Percentiles rank a stretch among this genome's conserved stretches.
These are phyloP conservation scores for Penicillium sp. DNA, from an alignment of 2,329 filamentous ascomycete genomes.

Conservation along the genomic window DNA sequence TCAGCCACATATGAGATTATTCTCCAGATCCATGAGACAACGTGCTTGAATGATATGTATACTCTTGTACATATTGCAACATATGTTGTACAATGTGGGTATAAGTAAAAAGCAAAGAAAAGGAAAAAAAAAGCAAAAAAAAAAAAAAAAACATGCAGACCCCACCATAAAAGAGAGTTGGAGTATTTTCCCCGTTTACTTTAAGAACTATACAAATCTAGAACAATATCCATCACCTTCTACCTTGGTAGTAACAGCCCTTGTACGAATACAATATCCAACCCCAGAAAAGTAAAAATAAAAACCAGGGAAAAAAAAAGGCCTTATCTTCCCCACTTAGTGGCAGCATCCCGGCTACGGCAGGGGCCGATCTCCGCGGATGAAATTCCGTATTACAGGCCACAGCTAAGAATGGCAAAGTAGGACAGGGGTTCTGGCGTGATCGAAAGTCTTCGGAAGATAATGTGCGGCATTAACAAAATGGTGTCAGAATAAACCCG, in stretches of 20 bases:
- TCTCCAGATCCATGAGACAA: neutral
- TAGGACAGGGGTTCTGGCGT: neutral
- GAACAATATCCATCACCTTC: neutral
- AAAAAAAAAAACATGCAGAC: neutral
- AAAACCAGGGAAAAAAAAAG: neutral
- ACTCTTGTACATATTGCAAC: neutral
- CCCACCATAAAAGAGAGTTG: neutral
- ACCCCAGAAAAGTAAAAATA: neutral
- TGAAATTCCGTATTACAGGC: neutral
- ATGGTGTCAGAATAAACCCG: neutral
- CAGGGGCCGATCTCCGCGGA: conserved; percentile 25
- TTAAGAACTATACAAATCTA: neutral
- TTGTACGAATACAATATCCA: neutral
- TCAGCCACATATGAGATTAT: conserved; percentile 1
- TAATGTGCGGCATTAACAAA: neutral
- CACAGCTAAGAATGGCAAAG: neutral
- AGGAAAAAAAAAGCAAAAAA: neutral
- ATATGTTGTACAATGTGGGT: neutral
- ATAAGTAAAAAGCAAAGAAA: neutral
- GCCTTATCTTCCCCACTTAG: conserved; percentile 8
- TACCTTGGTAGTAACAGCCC: neutral
- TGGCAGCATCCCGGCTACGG: conserved; percentile 9
- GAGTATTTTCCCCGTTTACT: neutral
- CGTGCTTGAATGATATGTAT: neutral
- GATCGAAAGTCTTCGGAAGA: neutral